phyloP scores from a whole-genome alignment of 2,329 filamentous ascomycete species.

The Chaetomiaceae sp. region DNA sequence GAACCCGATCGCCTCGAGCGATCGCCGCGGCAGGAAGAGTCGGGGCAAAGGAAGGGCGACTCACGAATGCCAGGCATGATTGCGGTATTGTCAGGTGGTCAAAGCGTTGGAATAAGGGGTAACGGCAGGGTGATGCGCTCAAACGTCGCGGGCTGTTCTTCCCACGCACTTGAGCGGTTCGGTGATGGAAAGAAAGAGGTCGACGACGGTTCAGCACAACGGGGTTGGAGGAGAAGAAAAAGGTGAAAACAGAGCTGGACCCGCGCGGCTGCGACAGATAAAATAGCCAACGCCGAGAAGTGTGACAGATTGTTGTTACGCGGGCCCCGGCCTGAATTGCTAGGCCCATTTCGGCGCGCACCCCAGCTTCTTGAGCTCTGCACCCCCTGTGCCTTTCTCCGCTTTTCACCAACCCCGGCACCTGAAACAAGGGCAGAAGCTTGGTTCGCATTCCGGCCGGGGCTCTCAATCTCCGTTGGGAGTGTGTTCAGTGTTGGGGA shows the following conservation, averaged over 20 bases:
- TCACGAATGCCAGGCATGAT: slow-evolving; percentile 52
- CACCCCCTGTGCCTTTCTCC: too few species aligned
- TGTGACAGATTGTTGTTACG: slow-evolving; percentile 14
- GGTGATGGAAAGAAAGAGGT: neutral
- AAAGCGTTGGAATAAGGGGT: neutral
- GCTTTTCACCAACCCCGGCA: neutral
- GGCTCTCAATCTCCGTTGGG: slow-evolving; percentile 1
- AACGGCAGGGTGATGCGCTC: neutral
- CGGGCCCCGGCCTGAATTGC: slow-evolving; percentile 16
- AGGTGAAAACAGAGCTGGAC: neutral
- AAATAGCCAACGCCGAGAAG: slow-evolving; percentile 1
- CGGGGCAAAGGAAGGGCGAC: slow-evolving; percentile 30
- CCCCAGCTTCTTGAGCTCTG: neutral
- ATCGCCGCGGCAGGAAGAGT: slow-evolving; percentile 18
- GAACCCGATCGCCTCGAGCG: neutral
- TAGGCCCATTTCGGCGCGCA: slow-evolving; percentile 8
- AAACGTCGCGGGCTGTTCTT: neutral
- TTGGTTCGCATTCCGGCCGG: neutral
- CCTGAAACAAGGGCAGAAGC: slow-evolving; percentile 1
- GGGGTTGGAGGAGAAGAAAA: neutral
- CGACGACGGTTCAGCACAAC: neutral
- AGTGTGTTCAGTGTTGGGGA: neutral
- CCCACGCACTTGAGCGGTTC: neutral
- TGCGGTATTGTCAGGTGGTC: slow-evolving; percentile 22
- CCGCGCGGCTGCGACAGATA: slow-evolving; percentile 7